Evolutionary conservation across 306 rosid genomes (phyloP).

Genomic region (Medicago lupulina): DNA sequence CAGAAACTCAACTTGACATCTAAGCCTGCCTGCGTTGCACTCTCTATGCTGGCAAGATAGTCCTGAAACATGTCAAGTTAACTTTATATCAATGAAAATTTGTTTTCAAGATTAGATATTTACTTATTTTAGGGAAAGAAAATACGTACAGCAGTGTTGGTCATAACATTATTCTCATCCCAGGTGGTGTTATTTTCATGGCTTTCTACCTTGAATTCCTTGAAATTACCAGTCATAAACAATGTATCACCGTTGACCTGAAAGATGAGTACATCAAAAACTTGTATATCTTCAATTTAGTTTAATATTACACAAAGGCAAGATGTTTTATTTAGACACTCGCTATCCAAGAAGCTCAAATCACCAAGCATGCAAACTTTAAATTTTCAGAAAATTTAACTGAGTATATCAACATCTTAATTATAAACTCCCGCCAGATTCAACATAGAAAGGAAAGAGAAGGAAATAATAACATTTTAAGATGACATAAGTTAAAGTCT

Average conservation of each 20-base stretch:
- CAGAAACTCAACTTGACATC: constrained; percentile 73
- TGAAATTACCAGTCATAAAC: constrained; percentile 92
- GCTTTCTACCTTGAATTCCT: constrained; percentile 87
- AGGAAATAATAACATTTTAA: neutral
- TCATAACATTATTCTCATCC: constrained; percentile 81
- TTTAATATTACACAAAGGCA: constrained; percentile 13
- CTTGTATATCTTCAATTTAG: neutral
- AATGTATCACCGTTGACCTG: constrained; percentile 97
- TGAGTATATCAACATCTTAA: constrained; percentile 22
- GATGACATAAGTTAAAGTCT: constrained; percentile 4
- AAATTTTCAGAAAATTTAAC: constrained; percentile 21
- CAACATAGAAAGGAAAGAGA: constrained; percentile 6
- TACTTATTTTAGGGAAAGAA: neutral
- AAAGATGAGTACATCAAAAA: constrained; percentile 35
- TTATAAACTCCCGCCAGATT: constrained; percentile 22
- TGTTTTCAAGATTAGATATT: constrained; percentile 18
- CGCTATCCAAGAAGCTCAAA: constrained; percentile 25
- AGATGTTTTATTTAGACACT: constrained; percentile 21
- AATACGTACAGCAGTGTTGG: constrained; percentile 86
- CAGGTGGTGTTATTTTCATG: constrained; percentile 63
- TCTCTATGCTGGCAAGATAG: constrained; percentile 88
- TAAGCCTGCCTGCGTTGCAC: constrained; percentile 68
- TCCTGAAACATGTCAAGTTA: constrained; percentile 66
- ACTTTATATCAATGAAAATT: constrained; percentile 39
- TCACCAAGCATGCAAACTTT: constrained; percentile 11